phyloP scores from a whole-genome alignment of 2,329 filamentous ascomycete genomes.

The Nothopassalora personata region DNA sequence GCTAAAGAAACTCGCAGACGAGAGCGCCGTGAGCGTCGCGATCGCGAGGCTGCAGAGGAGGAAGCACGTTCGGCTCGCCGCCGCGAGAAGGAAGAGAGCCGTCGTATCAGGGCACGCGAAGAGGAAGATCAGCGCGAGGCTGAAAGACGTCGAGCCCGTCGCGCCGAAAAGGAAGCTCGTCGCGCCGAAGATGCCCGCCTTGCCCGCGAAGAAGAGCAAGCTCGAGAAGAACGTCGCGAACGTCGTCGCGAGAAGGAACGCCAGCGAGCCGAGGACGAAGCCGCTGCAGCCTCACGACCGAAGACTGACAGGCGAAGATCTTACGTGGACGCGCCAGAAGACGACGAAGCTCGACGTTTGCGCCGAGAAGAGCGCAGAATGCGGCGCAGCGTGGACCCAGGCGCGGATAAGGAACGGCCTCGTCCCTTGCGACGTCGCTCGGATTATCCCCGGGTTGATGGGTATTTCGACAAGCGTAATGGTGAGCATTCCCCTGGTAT shows the following conservation, averaged over 20 bases:
- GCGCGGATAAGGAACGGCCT: conserved; percentile 28
- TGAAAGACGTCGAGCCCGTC: conserved; percentile 22
- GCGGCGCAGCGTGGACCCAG: conserved; percentile 35
- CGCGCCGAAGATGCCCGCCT: conserved; percentile 29
- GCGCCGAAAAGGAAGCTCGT: conserved; percentile 28
- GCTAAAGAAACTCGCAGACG: conserved; percentile 30
- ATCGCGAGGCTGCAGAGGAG: conserved; percentile 13
- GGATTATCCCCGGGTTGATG: conserved; percentile 34
- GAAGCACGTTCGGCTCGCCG: conserved; percentile 24
- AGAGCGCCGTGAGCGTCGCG: conserved; percentile 32
- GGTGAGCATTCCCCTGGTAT: conserved; percentile 24
- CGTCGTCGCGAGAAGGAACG: conserved; percentile 28
- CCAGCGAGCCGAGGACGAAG: conserved; percentile 20
- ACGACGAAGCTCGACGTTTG: conserved; percentile 33
- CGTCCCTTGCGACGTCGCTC: conserved; percentile 28
- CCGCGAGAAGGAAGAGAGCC: conserved; percentile 24
- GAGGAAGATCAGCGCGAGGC: conserved; percentile 29
- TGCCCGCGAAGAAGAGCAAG: conserved; percentile 26
- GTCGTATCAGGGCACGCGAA: conserved; percentile 24
- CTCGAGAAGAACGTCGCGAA: conserved; percentile 27
- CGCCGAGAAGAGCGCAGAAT: conserved; percentile 42
- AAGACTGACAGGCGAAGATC: conserved; percentile 27
- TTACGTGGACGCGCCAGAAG: conserved; percentile 26
- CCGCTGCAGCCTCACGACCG: conserved; percentile 18
- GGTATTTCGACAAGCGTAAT: conserved; percentile 44